Evolutionary conservation across 176 grass and related monocot genomes (phyloP).

Genomic region (Bothriochloa decipiens): DNA sequence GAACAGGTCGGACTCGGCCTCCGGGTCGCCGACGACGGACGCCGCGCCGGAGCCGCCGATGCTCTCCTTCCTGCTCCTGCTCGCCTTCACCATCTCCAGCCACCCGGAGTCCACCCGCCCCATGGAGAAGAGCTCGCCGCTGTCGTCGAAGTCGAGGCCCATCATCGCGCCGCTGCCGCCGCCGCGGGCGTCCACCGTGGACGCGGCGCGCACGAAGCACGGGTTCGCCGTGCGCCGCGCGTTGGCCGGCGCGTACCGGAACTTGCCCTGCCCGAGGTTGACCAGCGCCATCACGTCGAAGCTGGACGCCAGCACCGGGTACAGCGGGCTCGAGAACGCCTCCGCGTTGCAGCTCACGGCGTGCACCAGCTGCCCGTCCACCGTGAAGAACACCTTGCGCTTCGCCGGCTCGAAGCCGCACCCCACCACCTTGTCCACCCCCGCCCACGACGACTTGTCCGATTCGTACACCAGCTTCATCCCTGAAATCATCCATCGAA

Average conservation of each 20-base stretch:
- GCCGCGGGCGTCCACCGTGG: slow-evolving; percentile 11
- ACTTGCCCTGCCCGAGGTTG: slow-evolving; percentile 94
- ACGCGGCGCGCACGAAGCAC: slow-evolving; percentile 67
- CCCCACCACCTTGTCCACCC: slow-evolving; percentile 76
- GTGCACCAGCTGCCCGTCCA: slow-evolving; percentile 74
- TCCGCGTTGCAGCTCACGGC: slow-evolving; percentile 82
- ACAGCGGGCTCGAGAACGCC: slow-evolving; percentile 67
- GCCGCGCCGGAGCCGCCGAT: slow-evolving; percentile 15
- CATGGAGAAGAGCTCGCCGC: slow-evolving; percentile 95
- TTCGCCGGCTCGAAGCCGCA: slow-evolving; percentile 86
- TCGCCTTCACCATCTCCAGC: slow-evolving; percentile 44
- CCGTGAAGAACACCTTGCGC: slow-evolving; percentile 96
- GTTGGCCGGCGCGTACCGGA: slow-evolving; percentile 86
- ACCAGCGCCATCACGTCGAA: slow-evolving; percentile 83
- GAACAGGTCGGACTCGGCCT: slow-evolving; percentile 82
- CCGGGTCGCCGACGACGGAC: slow-evolving; percentile 48
- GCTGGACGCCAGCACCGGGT: slow-evolving; percentile 68
- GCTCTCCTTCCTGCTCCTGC: slow-evolving; percentile 59
- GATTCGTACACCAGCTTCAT: slow-evolving; percentile 83
- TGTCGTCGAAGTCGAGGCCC: slow-evolving; percentile 68
- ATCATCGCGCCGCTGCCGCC: not conserved
- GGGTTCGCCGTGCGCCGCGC: slow-evolving; percentile 70
- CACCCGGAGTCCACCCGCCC: slow-evolving; percentile 75
- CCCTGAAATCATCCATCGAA: slow-evolving; percentile 47
- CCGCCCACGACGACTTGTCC: slow-evolving; percentile 71